phyloP scores from a whole-genome alignment of 2,329 filamentous ascomycete genomes.

The Fusarium clavum region DNA sequence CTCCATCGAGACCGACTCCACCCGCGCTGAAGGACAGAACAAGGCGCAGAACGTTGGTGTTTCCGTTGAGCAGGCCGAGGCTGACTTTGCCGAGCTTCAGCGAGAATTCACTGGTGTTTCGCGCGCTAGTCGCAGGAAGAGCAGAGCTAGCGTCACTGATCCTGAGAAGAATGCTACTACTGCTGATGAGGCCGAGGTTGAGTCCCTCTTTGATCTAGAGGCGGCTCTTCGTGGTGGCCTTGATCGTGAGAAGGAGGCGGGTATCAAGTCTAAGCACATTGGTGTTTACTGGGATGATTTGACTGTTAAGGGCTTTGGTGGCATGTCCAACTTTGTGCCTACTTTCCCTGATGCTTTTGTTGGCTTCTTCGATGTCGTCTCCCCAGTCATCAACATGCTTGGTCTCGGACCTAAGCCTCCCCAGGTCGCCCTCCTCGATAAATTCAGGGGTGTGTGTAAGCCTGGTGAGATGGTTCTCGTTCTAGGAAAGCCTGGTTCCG shows the following conservation, averaged over 20 bases:
- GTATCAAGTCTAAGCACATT: conserved; percentile 83
- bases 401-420: conserved; percentile 74
- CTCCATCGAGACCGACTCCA: conserved; percentile 48
- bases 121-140: conserved; percentile 57
- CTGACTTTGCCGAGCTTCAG: conserved; percentile 76
- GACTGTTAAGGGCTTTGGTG: conserved; percentile 80
- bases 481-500: conserved; percentile 79
- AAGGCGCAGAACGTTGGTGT: conserved; percentile 58
- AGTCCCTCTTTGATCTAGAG: conserved; percentile 78
- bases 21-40: conserved; percentile 39
- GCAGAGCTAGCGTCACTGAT: conserved; percentile 55
- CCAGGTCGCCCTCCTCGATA: conserved; percentile 79
- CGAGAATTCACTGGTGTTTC: conserved; percentile 70
- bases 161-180: conserved; percentile 66
- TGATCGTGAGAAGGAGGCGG: conserved; percentile 77
- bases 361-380: conserved; percentile 79
- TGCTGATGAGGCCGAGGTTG: conserved; percentile 56
- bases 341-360: conserved; percentile 84
- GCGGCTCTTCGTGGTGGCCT: conserved; percentile 76
- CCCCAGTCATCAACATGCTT: conserved; percentile 71
- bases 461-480: conserved; percentile 92
- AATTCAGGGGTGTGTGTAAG: conserved; percentile 76
- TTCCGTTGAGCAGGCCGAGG: conserved; percentile 74
- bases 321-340: conserved; percentile 75
- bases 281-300: conserved; percentile 83